phyloP scores from a whole-genome alignment of 805 yeast genomes.

The Candida insectalens region DNA sequence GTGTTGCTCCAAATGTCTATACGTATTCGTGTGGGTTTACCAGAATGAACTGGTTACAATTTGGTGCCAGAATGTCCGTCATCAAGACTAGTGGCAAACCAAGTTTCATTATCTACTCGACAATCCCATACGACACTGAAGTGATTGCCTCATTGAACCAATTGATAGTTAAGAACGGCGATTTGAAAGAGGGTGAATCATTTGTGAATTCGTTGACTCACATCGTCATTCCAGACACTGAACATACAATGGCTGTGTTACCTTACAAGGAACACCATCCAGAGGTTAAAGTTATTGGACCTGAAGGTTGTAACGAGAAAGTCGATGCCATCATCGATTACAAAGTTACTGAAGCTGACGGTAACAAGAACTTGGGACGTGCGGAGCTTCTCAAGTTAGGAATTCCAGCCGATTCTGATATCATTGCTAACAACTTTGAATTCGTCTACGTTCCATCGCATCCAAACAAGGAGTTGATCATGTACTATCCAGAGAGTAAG shows the following conservation, averaged over 20 bases:
- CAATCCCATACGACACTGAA: slow-evolving; percentile 43
- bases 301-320: slow-evolving; percentile 30
- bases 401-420: slow-evolving; percentile 12
- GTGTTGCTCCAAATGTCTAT: slow-evolving; percentile 20
- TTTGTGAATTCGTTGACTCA: slow-evolving; percentile 32
- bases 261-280: slow-evolving; percentile 44
- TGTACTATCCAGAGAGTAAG: slow-evolving; percentile 37
- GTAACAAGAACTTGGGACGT: slow-evolving; percentile 25
- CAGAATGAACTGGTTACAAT: slow-evolving; percentile 17
- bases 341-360: slow-evolving; percentile 25
- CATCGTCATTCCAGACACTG: slow-evolving; percentile 51
- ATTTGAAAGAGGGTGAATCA: slow-evolving; percentile 23
- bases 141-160: slow-evolving; percentile 30
- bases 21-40: slow-evolving; percentile 28
- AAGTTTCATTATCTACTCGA: slow-evolving; percentile 42
- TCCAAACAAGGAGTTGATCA: slow-evolving; percentile 47
- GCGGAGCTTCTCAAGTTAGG: slow-evolving; percentile 29
- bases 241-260: slow-evolving; percentile 55
- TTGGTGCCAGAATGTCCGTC: slow-evolving; percentile 32
- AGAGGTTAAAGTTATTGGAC: slow-evolving; percentile 41
- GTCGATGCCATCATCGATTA: slow-evolving; percentile 31
- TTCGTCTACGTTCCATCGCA: slow-evolving; percentile 50
- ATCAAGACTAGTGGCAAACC: slow-evolving; percentile 19
- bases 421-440: slow-evolving; percentile 34
- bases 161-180: slow-evolving; percentile 14